These are phyloP conservation scores for Coemansia sp. DNA, from an alignment of 192 early-diverging fungal genomes.

Conservation along the genomic window DNA sequence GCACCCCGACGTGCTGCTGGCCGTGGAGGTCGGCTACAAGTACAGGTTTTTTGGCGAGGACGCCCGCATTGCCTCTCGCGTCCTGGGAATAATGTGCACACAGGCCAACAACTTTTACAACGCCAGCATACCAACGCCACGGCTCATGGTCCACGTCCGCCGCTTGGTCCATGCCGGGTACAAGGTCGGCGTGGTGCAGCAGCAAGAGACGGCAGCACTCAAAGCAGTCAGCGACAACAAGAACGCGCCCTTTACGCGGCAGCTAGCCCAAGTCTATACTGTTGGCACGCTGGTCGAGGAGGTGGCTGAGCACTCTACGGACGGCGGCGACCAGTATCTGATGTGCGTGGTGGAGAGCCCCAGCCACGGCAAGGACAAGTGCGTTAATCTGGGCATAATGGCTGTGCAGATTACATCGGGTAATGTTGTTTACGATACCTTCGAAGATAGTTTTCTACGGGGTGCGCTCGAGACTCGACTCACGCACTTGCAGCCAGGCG, in stretches of 20 bases:
- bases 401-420: constrained; percentile 86
- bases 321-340: constrained; percentile 65
- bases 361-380: constrained; percentile 9
- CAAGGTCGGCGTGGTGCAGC: constrained; percentile 82
- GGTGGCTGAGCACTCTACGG: constrained; percentile 66
- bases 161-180: constrained; percentile 77
- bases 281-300: constrained; percentile 88
- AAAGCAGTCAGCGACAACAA: constrained; percentile 68
- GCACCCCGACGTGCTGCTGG: constrained; percentile 71
- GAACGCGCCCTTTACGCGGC: constrained; percentile 79
- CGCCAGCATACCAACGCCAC: constrained; percentile 75
- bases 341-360: constrained; percentile 73
- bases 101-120: constrained; percentile 74
- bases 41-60: constrained; percentile 90
- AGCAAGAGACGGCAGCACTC: constrained; percentile 81
- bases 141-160: constrained; percentile 78
- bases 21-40: constrained; percentile 94
- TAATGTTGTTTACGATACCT: constrained; percentile 63
- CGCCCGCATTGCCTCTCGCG: constrained; percentile 72
- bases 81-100: constrained; percentile 79
- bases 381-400: constrained; percentile 67
- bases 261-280: constrained; percentile 79
- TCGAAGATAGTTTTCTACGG: constrained; percentile 28
- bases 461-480: constrained; percentile 42
- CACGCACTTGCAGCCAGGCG: constrained; percentile 33